These are phyloP conservation scores for Akanthomyces uredinophilus DNA, from an alignment of 2,329 filamentous ascomycete species.

Conservation along the genomic window DNA sequence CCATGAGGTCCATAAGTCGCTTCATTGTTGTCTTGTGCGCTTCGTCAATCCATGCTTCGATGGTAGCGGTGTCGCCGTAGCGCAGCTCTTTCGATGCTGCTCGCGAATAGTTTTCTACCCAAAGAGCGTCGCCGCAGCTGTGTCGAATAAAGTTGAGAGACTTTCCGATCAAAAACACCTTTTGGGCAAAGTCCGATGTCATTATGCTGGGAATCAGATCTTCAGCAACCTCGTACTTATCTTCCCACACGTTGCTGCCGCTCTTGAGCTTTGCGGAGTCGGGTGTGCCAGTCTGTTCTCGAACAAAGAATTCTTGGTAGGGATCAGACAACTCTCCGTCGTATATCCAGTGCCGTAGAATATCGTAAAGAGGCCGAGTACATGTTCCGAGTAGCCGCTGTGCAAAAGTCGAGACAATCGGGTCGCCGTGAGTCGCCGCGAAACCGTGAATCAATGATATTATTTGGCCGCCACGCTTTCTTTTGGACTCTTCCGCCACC, in stretches of 20 bases:
- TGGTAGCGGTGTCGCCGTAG: conserved; percentile 87
- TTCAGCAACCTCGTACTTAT: conserved; percentile 85
- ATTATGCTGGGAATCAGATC: conserved; percentile 91
- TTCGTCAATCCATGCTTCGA: conserved; percentile 91
- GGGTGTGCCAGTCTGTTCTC: conserved; percentile 60
- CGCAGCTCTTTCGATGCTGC: conserved; percentile 83
- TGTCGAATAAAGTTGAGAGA: conserved; percentile 97
- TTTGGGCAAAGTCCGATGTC: conserved; percentile 87
- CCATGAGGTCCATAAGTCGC: conserved; percentile 88
- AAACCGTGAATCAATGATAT: conserved; percentile 92
- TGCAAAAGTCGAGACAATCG: conserved; percentile 88
- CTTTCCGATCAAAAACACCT: conserved; percentile 96
- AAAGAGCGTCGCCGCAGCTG: conserved; percentile 86
- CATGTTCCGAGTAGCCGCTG: conserved; percentile 82
- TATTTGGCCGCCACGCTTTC: conserved; percentile 78
- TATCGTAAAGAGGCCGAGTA: conserved; percentile 92
- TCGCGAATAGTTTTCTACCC: conserved; percentile 95
- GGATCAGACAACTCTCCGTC: conserved; percentile 97
- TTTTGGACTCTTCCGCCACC: conserved; percentile 86
- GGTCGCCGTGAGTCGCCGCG: conserved; percentile 89
- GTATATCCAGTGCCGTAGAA: conserved; percentile 95
- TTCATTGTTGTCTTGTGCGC: conserved; percentile 99
- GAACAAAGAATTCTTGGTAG: conserved; percentile 91
- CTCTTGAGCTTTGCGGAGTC: conserved; percentile 51
- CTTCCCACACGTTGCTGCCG: conserved; percentile 92